Conservation (phyloP, 305 asterid species). For the Solanum hybrid region DNA sequence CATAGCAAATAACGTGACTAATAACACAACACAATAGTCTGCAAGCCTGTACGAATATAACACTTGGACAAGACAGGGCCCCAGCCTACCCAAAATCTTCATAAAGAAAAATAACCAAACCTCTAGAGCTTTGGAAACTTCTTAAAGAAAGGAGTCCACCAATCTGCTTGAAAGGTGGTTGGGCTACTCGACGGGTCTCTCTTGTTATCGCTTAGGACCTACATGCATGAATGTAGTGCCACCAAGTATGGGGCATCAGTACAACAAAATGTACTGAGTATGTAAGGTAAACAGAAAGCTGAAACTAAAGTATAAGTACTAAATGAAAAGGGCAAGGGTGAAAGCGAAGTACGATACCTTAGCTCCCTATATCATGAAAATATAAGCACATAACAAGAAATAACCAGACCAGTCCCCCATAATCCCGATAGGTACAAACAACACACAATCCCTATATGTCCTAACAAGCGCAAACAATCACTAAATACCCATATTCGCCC, state of each 20-base stretch:
- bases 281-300: not conserved
- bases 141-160: too few species aligned
- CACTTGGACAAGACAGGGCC: not conserved
- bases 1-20: not conserved
- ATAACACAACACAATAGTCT: not conserved
- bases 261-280: too few species aligned
- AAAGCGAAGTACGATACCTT: not conserved
- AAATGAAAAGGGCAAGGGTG: not conserved
- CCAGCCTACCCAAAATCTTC: too few species aligned
- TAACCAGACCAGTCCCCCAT: not conserved
- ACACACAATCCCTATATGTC: not conserved
- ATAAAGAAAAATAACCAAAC: not conserved
- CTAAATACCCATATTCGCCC: not conserved
- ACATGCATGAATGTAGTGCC: not conserved
- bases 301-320: not conserved
- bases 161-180: too few species aligned
- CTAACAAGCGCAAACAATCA: not conserved
- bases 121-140: not conserved
- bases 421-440: too few species aligned
- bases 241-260: not conserved
- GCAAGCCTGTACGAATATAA: too few species aligned
- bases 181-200: not conserved
- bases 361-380: not conserved
- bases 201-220: not conserved
- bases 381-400: not conserved